Percentiles rank a stretch among this genome's conserved stretches.
phyloP scores from a whole-genome alignment of 1,139 yeast species.

The Zhuliangozyma parablackwelliae region DNA sequence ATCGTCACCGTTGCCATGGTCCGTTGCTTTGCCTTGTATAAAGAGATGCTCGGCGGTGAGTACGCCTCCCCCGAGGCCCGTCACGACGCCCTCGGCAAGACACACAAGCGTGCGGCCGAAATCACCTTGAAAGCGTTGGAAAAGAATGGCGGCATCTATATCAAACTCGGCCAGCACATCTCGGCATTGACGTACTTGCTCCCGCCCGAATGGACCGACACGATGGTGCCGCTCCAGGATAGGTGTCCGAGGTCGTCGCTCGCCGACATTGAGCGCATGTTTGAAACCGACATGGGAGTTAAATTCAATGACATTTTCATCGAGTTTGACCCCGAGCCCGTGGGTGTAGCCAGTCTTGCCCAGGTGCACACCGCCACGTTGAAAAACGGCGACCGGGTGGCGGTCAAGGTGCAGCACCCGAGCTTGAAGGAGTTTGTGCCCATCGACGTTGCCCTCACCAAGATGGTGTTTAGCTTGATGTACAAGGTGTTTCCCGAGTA shows the following conservation, averaged over 20 bases:
- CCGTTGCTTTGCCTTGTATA: constrained; percentile 62
- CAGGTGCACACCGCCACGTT: constrained; percentile 85
- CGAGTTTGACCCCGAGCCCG: constrained; percentile 67
- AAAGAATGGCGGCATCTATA: constrained; percentile 85
- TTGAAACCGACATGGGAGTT: constrained; percentile 61
- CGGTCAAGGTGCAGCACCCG: constrained; percentile 95
- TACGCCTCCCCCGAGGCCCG: constrained; percentile 49
- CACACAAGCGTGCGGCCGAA: constrained; percentile 71
- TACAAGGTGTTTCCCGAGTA: constrained; percentile 86
- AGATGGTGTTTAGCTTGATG: constrained; percentile 69
- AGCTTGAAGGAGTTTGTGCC: constrained; percentile 85
- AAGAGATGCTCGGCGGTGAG: constrained; percentile 46
- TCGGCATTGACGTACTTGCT: constrained; percentile 86
- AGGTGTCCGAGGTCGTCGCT: constrained; percentile 78
- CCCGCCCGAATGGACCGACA: constrained; percentile 91
- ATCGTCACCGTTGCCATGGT: constrained; percentile 62
- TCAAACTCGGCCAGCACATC: constrained; percentile 91
- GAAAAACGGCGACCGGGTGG: constrained; percentile 66
- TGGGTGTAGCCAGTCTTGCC: constrained; percentile 94
- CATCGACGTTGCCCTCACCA: constrained; percentile 75
- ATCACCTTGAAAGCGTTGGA: constrained; percentile 79
- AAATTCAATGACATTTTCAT: constrained; percentile 61
- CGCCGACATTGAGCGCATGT: constrained; percentile 65
- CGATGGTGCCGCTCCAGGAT: constrained; percentile 92
- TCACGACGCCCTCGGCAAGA: constrained; percentile 46